Evolutionary conservation across 495 filamentous ascomycete genomes (phyloP), one percentile per base, ranked within the genome.

Genomic region (Penicillium bialowiezense): DNA sequence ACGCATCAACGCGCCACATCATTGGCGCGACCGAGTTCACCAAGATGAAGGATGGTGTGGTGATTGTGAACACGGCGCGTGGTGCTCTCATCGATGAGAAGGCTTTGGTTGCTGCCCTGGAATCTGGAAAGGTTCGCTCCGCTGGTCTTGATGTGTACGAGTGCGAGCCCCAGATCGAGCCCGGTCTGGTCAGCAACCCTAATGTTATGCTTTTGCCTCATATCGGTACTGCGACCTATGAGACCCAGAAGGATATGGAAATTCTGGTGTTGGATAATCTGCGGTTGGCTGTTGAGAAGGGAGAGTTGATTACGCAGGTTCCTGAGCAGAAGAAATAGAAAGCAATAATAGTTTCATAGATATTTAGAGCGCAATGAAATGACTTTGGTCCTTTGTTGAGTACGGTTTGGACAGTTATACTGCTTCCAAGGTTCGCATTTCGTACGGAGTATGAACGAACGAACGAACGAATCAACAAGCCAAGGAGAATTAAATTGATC

Each of bases 121-220:
- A 85, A 14, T 79, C 75, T 2, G 86, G 86, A 8, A 82, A 85
- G 66, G 70, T 76, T 26, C 76, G 46, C 73, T 78, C 47, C 33
- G 73, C 71, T 19, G 88, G 88, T n/a, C 71, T 91, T 26, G 88
- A 91, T 59, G 88, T 91, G n/a, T 91, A 79, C 54, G 88, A 91
- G 69, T 73, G 89, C 20, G 88, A 91, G 68, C 88, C 88, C 1
- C 65, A 79, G 26, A 73, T 93, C 29, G 85, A 92, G 57, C 72
- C 79, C 2, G 87, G 85, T 2, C 68, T 95, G 32, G 65, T 92
- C 31, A 76, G 74, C 46, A 89, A 87, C 59, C 79, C 82, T 3
- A 73, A 79, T 24, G 86, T 88, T 23, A 82, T 92, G 70, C 62
- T 95, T 41, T 62, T 91, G 39, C 89, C 89, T 20, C 89, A 95